Evolutionary conservation across 2,329 filamentous ascomycete species (phyloP), one percentile per base, ranked within the genome.

Genomic region (Calonectria pteridis): DNA sequence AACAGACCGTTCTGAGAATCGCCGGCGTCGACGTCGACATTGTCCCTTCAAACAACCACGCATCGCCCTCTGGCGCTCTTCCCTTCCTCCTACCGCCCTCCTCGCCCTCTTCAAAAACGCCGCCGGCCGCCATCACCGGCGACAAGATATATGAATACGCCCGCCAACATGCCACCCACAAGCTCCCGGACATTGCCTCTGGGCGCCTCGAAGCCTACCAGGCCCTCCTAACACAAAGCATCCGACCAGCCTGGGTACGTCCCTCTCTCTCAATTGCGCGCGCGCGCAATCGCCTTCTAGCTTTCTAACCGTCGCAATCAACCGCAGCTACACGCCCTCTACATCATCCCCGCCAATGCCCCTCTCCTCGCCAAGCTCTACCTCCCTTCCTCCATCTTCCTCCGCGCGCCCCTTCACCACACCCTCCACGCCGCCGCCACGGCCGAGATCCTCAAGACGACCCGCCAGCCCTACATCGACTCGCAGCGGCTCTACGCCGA

Each of bases 231-330:
- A 93, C 96, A 77, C 89, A 93, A 79, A 89, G 90, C 73, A 91
- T 99, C 88, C 93, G 96, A 76, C 93, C 93, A 84, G 96, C 96
- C 72, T 98, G 95, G 95, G 94, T 95, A 86, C 31, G 87, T 84
- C 23, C 18, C 6, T 23, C 23, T 26, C 1, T 13, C 53, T n/a
- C 55, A 40, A 40, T 62, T 37, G 55, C 55, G 14, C 31, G 31
- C 55, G 33, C 11, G 31, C 35, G 6, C 11, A 13, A 16, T 1
- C 7, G 50, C 5, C 28, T 37, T 1, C 5, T 10, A 62, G 18
- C 29, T 46, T 46, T 40, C 29, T 18, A 6, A 28, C 26, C 50
- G 26, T 11, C 33, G 46, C 23, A 58, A 58, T 59, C n/a, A n/a
- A n/a, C n/a, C 26, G 18, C 33, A 92, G 93, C 91, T 98, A 13